Evolutionary conservation across 2,329 filamentous ascomycete genomes (phyloP), one percentile per base, ranked within the genome.

Genomic region (Blastomyces silverae): DNA sequence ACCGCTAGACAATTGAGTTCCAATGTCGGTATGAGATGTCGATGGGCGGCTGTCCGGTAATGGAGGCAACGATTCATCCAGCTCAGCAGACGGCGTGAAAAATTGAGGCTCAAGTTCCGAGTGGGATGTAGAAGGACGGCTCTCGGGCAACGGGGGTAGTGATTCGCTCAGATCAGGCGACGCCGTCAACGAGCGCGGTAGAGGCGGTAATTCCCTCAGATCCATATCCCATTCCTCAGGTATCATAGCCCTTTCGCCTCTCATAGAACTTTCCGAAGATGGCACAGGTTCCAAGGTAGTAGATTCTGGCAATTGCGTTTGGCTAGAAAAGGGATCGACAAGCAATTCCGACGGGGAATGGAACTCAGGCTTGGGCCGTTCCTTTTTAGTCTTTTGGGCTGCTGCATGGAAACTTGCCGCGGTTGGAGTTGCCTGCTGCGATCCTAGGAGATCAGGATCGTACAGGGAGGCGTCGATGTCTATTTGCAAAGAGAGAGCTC

Each of bases 341-440:
- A 81, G 67, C 13, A 81, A 72, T 64, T 81, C 79, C 1, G 78
- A 79, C 1, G 78, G 78, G 22, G 79, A 80, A 66, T 80, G 79
- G 64, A 80, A 80, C 61, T 80, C 77, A 64, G 80, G 79, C 50
- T 75, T 79, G 1, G 72, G 75, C 65, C 76, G 76, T 48, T 81
- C 76, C 50, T 76, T 74, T 64, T 74, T 75, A 2, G 55, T 4
- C n/a, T 11, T 15, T 67, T 67, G 8, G 66, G 66, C 37, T 65
- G 70, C 71, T 57, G 75, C 64, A 17, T 77, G 73, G 62, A 82
- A 83, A 11, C 79, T 75, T 22, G 80, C 81, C 4, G 87, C 87
- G 66, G 85, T 89, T 0, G 89, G 89, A 0, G 89, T 92, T 0
- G 83, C 82, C 71, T 90, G 85, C 68, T 86, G 80, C 6, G 87